A percentile compares a stretch with the other conserved stretches of the same genome.
Evolutionary conservation across 1,284 basidiomycete species (phyloP).

Genomic region (Phlebopus sp.): DNA sequence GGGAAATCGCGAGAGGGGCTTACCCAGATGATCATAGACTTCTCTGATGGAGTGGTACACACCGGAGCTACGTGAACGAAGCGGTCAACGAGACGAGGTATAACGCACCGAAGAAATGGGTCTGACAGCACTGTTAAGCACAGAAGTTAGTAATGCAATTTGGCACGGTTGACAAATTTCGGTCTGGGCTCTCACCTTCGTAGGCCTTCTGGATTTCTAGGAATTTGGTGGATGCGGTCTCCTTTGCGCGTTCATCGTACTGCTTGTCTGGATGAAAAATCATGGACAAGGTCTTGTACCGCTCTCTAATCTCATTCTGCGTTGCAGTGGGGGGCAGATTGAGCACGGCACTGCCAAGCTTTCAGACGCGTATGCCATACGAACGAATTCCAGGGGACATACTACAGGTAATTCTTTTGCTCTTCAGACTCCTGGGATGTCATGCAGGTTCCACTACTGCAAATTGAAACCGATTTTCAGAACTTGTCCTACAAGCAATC

Average conservation of each 20-base stretch:
- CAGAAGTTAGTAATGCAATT: constrained; percentile 10
- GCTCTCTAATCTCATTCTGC: constrained; percentile 67
- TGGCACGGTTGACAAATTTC: constrained; percentile 7
- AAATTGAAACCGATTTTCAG: not conserved
- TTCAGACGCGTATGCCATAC: constrained; percentile 1
- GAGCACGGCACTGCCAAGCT: constrained; percentile 52
- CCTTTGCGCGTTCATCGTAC: constrained; percentile 53
- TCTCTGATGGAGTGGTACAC: constrained; percentile 38
- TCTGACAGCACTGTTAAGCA: constrained; percentile 63
- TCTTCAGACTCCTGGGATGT: constrained; percentile 2
- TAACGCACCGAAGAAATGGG: constrained; percentile 61
- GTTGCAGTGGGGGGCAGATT: constrained; percentile 66
- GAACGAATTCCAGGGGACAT: constrained; percentile 3
- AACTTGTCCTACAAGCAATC: not conserved
- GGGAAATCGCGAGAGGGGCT: constrained; percentile 13
- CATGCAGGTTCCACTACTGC: constrained; percentile 5
- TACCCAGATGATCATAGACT: constrained; percentile 77
- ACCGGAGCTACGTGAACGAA: constrained; percentile 13
- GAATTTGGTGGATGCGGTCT: constrained; percentile 63
- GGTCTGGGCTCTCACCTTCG: constrained; percentile 46
- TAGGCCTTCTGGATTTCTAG: constrained; percentile 79
- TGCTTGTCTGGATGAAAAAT: constrained; percentile 87
- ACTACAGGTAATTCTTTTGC: constrained; percentile 23
- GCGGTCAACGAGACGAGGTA: constrained; percentile 3
- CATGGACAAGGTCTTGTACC: constrained; percentile 69